Evolutionary conservation across 768 basidiomycete species (phyloP), one percentile per base, ranked within the genome.

Genomic region (Rhodosporidiobolus odoratus): DNA sequence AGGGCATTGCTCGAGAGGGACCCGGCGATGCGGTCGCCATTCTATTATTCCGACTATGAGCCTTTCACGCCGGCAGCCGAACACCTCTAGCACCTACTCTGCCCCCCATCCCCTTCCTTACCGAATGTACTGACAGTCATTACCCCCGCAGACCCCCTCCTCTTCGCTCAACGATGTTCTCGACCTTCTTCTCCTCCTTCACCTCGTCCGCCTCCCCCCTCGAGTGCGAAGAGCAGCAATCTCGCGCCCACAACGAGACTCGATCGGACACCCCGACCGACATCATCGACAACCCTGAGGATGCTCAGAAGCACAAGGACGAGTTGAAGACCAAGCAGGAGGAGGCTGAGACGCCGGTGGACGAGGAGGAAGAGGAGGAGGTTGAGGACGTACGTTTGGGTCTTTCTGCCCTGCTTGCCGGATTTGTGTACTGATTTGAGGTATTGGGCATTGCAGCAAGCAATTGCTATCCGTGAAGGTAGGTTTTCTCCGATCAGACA

Each of bases 291-390:
- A 25, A 57, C 64, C 54, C 54, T 3, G 43, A 65, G 4, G 65
- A 62, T 17, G 65, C 59, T 1, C 7, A 62, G 57, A 40, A 38
- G 37, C 21, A 62, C 60, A 58, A 45, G 56, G 54, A 62, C 35
- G 17, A 57, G 54, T 47, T 65, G 40, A 16, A 58, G 23, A 38
- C 48, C 41, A 41, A 53, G 1, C 58, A 66, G 65, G 58, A 65
- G 41, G 58, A 53, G 34, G 62, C 58, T 1, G 43, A 60, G 48
- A 45, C 43, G 13, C 43, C 43, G 13, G 68, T 58, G 57, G 68
- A 66, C 15, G 64, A 65, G 59, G 69, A 66, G 30, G 65, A 70
- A 54, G 69, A 70, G 47, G 69, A 70, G 64, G 69, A 65, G 32
- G 38, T 58, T 38, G 56, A 66, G 54, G 69, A 68, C 53, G 67